Evolutionary conservation across 2,329 filamentous ascomycete species (phyloP).

Genomic region (Colletotrichum coccodes): DNA sequence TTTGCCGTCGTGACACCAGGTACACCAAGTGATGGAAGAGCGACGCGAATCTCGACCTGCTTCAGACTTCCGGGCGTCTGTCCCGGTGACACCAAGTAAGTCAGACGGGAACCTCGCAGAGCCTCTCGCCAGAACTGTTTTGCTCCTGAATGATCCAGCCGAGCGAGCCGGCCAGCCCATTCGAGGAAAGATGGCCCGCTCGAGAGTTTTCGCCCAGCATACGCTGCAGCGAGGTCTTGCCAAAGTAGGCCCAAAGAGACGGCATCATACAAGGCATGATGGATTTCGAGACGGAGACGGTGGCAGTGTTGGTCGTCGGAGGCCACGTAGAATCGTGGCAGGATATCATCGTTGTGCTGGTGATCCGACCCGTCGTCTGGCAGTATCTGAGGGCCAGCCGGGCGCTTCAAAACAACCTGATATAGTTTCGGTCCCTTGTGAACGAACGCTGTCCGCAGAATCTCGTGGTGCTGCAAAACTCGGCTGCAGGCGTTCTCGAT

Average conservation of each 20-base stretch:
- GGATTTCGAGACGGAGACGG: not conserved
- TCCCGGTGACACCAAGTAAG: not conserved
- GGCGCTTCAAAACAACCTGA: not conserved
- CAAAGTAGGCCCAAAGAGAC: not conserved
- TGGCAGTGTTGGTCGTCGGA: not conserved
- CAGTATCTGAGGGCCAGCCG: not conserved
- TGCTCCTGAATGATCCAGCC: not conserved
- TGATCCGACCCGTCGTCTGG: not conserved
- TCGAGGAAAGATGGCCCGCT: not conserved
- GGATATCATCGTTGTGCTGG: not conserved
- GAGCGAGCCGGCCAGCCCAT: not conserved
- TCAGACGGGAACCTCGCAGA: not conserved
- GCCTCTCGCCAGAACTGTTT: not conserved
- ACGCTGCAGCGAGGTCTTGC: not conserved
- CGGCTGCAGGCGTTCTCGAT: not conserved
- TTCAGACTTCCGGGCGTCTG: not conserved
- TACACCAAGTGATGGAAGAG: not conserved
- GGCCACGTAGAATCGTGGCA: not conserved
- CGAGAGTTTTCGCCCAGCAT: not conserved
- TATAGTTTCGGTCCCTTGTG: not conserved
- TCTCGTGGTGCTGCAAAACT: not conserved
- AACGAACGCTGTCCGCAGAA: not conserved
- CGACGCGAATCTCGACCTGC: not conserved
- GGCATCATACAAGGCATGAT: not conserved
- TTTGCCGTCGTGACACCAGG: not conserved